Conservation (phyloP, 73 alveolate genomes). For the Paramecium tetraurelia region DNA sequence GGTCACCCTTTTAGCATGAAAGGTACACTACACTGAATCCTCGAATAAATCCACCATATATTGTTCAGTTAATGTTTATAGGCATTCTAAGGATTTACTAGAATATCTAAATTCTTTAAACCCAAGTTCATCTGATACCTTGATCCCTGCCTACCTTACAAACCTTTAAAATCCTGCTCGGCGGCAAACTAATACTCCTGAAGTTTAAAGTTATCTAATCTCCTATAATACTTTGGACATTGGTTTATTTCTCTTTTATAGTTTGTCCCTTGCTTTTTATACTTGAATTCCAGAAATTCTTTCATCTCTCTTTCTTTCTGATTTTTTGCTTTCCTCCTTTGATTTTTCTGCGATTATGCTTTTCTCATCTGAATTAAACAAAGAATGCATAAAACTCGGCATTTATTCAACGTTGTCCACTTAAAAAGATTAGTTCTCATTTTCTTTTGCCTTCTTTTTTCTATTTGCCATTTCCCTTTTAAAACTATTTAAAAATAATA, state of each 20-base stretch:
- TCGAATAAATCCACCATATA: conserved; percentile 2
- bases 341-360: neutral
- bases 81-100: neutral
- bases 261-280: neutral
- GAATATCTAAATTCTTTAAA: neutral
- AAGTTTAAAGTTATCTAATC: neutral
- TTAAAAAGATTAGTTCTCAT: neutral
- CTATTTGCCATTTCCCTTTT: neutral
- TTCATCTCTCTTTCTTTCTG: neutral
- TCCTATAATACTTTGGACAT: conserved; percentile 1
- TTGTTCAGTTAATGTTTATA: neutral
- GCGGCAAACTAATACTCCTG: neutral
- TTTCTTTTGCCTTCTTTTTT: neutral
- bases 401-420: neutral
- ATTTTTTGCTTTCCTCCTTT: neutral
- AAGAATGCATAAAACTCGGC: conserved; percentile 23
- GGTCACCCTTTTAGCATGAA: conserved; percentile 72
- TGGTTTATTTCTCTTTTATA: conserved; percentile 6
- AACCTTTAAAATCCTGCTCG: conserved; percentile 12
- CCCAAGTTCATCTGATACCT: neutral
- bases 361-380: neutral
- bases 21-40: conserved; percentile 52
- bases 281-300: neutral
- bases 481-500: neutral
- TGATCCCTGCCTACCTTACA: neutral